Base-by-base conservation (phyloP, 2,329 filamentous ascomycete genomes). In the Xylaria arbuscula region DNA sequence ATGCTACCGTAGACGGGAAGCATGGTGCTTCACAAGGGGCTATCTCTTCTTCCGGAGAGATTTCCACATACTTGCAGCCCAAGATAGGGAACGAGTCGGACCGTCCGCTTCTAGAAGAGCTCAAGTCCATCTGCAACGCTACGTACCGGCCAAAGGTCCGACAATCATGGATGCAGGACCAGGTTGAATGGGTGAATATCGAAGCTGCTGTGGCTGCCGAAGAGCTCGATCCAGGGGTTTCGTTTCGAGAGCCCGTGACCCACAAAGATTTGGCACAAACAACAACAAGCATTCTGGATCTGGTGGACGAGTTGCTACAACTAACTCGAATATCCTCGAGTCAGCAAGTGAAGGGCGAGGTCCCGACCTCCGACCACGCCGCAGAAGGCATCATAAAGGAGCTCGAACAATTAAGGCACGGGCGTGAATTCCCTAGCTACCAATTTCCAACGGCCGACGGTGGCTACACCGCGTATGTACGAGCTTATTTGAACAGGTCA, bases 141-240 rank as follows among this genome's bases (percentile, higher is more conserved):
- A 69, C 69, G 47, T 68, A 66, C 50, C 70, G 59, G 9, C 71
- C 72, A 19, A 19, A 65, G 6, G 57, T 54, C 24, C 67, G 42
- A 15, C 62, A 67, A n/a, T 70, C 72, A 17, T 76, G 71, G 73
- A 22, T 72, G 2, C 67, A 72, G 56, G 63, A 66, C 32, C 74
- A 76, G 57, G 17, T 76, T 32, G 72, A 76, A 36, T 79, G 77
- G 77, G 54, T 58, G 8, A 54, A 71, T n/a, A 66, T 76, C 9
- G 76, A 78, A 64, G 66, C 72, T n/a, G 70, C 70, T 11, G 72
- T 79, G 34, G 67, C 53, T 2, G 36, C 57, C 6, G 77, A 78
- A 60, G 75, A 77, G 54, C 55, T 65, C 47, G 67, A 75, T 40
- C 64, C 62, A 1, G 19, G 58, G 10, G 34, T 45, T 19, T 4